A percentile compares a stretch with the other conserved stretches of the same genome.
Conservation (phyloP, 192 early-diverging fungal species). For the Haplosporangium gracile region DNA sequence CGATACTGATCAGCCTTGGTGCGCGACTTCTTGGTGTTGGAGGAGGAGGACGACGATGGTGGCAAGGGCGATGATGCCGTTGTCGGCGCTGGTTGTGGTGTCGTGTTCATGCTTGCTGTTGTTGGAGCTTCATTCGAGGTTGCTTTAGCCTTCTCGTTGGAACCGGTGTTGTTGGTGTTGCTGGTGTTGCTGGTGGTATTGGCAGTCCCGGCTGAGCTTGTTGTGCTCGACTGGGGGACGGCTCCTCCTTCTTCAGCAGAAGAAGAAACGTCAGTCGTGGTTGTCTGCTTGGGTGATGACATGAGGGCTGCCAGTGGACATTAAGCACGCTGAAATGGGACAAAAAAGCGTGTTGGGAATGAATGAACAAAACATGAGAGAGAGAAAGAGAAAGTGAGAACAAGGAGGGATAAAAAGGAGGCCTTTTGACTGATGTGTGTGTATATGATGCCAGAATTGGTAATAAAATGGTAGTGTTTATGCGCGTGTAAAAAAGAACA, state of each 20-base stretch:
- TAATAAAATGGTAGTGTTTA: neutral
- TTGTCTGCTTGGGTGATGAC: neutral
- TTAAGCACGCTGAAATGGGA: neutral
- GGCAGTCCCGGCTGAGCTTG: neutral
- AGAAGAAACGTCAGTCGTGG: neutral
- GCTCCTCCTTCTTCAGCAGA: neutral
- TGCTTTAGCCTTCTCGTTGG: neutral
- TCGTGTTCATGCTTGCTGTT: neutral
- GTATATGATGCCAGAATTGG: neutral
- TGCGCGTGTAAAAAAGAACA: neutral
- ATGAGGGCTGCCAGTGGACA: neutral
- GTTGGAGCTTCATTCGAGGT: neutral
- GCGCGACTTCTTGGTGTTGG: neutral
- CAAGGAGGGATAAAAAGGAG: neutral
- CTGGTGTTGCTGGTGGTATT: neutral
- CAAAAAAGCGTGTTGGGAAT: neutral
- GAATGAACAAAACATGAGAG: neutral
- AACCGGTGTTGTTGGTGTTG: neutral
- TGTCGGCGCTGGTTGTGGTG: neutral
- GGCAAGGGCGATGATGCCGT: neutral
- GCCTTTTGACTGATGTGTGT: neutral
- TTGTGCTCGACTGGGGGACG: neutral
- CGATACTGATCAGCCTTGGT: constrained; percentile 19
- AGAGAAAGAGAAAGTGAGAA: too few species aligned
- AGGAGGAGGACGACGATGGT: neutral